These are phyloP conservation scores for Isatis lusitanica DNA, from an alignment of 441 rosid species.

Conservation along the genomic window DNA sequence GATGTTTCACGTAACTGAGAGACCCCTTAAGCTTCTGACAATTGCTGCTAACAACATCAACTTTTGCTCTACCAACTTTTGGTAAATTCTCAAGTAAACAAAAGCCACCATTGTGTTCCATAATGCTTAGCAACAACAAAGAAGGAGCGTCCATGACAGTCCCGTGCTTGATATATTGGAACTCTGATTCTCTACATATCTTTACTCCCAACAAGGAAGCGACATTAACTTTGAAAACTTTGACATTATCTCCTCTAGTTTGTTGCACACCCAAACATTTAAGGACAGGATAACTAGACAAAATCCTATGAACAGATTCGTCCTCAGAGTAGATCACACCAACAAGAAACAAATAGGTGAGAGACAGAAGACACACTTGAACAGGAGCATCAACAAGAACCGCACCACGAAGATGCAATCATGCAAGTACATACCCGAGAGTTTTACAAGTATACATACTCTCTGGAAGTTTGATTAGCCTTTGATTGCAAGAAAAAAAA, in stretches of 20 bases:
- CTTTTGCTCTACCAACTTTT: too few species aligned
- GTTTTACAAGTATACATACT: neutral
- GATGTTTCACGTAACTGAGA: too few species aligned
- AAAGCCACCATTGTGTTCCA: neutral
- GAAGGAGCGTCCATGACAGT: neutral
- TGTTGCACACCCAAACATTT: neutral
- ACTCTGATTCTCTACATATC: neutral
- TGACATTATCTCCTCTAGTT: neutral
- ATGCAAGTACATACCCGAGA: neutral
- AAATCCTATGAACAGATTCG: neutral
- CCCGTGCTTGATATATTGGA: neutral
- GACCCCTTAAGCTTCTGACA: too few species aligned
- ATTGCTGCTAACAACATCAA: too few species aligned
- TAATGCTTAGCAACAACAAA: neutral
- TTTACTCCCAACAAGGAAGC: neutral
- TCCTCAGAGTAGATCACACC: neutral
- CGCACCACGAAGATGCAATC: neutral
- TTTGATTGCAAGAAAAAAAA: neutral
- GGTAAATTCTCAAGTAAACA: neutral
- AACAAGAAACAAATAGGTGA: neutral
- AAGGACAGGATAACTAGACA: neutral
- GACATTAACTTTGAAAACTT: neutral
- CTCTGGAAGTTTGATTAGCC: neutral
- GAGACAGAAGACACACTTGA: neutral
- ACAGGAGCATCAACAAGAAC: neutral